These are phyloP conservation scores for Spergularia marina DNA, from an alignment of 148 eudicot species.

Conservation along the genomic window DNA sequence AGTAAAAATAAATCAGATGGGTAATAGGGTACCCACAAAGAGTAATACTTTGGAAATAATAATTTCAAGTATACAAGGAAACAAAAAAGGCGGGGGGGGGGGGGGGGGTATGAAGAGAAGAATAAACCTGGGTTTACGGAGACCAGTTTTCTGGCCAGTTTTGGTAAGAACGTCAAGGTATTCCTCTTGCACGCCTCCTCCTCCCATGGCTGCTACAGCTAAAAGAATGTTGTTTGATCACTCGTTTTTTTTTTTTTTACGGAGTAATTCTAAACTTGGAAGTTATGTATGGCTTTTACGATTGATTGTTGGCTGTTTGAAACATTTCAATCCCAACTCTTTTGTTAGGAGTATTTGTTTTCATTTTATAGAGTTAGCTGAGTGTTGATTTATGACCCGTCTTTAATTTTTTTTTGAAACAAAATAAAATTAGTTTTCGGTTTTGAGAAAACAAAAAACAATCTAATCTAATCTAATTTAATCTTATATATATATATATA, in stretches of 20 bases:
- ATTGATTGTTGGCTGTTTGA: neutral
- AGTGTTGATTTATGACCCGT: too few relatives aligned
- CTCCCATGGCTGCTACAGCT: slow-evolving; percentile 23
- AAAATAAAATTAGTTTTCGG: too few relatives aligned
- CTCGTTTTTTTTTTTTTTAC: too few relatives aligned
- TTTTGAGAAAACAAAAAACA: too few relatives aligned
- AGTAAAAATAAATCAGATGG: neutral
- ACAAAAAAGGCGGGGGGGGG: neutral
- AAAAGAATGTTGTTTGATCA: neutral
- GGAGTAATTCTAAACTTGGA: too few relatives aligned
- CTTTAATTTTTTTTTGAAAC: too few relatives aligned
- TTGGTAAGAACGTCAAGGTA: slow-evolving; percentile 52
- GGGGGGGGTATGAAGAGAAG: neutral
- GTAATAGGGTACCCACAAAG: neutral
- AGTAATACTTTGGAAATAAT: neutral
- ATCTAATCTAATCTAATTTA: too few relatives aligned
- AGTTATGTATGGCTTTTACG: neutral
- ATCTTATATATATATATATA: too few relatives aligned
- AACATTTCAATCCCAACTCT: too few relatives aligned
- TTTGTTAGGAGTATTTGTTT: too few relatives aligned
- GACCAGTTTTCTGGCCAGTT: slow-evolving; percentile 47
- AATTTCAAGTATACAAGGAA: too few relatives aligned
- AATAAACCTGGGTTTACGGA: slow-evolving; percentile 46
- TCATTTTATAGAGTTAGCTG: too few relatives aligned
- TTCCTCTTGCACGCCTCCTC: slow-evolving; percentile 32